phyloP scores from a whole-genome alignment of 23 red algal species.

The Gracilaria caudata region DNA sequence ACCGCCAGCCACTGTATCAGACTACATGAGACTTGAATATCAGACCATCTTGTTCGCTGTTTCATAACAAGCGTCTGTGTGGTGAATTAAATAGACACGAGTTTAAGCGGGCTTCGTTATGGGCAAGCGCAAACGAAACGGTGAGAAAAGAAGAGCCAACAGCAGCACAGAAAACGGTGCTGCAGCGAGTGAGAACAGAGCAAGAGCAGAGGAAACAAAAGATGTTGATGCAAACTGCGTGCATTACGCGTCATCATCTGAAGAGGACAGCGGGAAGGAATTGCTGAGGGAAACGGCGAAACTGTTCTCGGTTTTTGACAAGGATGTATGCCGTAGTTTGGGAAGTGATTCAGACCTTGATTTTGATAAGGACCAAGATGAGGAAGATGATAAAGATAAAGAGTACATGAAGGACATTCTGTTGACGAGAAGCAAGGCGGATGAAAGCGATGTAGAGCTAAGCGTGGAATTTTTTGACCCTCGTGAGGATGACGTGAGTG shows the following conservation, averaged over 20 bases:
- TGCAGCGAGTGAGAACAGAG: neutral
- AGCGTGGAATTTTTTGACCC: slow-evolving; percentile 62
- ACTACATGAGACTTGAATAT: too few relatives aligned
- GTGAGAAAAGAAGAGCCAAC: neutral
- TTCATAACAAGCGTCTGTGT: too few relatives aligned
- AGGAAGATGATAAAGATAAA: neutral
- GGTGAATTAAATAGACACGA: too few relatives aligned
- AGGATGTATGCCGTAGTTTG: neutral
- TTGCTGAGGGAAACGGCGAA: neutral
- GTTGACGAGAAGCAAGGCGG: slow-evolving; percentile 3
- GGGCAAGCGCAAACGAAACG: slow-evolving; percentile 4
- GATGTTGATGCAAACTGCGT: slow-evolving; percentile 30
- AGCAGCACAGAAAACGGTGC: neutral
- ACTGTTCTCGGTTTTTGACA: neutral
- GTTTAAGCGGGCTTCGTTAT: too few relatives aligned
- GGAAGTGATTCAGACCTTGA: slow-evolving; percentile 2
- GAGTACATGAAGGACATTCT: neutral
- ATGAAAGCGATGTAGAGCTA: slow-evolving; percentile 57
- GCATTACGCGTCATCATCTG: slow-evolving; percentile 15
- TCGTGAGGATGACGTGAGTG: slow-evolving; percentile 2
- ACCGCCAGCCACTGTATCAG: too few relatives aligned
- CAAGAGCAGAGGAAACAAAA: neutral
- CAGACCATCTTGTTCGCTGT: too few relatives aligned
- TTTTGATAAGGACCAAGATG: neutral
- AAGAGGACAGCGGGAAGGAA: neutral